Base-by-base conservation (phyloP, 169 alveolate genomes). In the Plasmodium sp. region DNA sequence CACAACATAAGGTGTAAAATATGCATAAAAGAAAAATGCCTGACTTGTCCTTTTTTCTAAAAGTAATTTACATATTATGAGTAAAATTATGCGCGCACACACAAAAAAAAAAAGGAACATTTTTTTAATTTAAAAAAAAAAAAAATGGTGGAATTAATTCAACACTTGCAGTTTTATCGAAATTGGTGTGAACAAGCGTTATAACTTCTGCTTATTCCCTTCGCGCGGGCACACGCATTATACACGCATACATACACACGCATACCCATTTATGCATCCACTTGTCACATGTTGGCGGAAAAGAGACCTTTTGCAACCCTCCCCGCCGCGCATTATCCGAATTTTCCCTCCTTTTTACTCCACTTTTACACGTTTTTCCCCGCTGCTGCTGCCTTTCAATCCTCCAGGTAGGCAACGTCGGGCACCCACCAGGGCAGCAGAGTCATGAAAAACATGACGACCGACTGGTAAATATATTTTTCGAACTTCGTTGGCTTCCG, bases 341-440 rank as follows among this genome's bases (percentile, higher is more conserved):
- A 22, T 1, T 62, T 62, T 22, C 33, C 36, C 88, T 81, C 27
- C 5, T 83, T 41, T 67, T 54, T 82, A 18, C 6, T 39, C 33
- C 7, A 51, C 7, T 27, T 82, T 51, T 34, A 48, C 54, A 14
- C n/a, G 43, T 58, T 67, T 18, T 81, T 33, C 74, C 34, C 9
- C 33, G 3, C 5, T 43, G 92, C 71, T n/a, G 51, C 27, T 33
- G 48, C 85, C n/a, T 92, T 82, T 86, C 93, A 92, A 45, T 84
- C 97, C 84, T 90, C 96, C 71, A 96, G 83, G 83, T 96, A 96
- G 4, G 83, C 92, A 48, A 96, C 96, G 71, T 96, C 96, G 22
- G 98, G 98, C 27, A 94, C 97, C 98, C 98, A 96, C 98, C 98
- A 96, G 2, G 98, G 98, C 27, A 96, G 43, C 33, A 96, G 71